Base-by-base conservation (phyloP, 371 early-diverging fungal genomes). In the Circinella umbellata region DNA sequence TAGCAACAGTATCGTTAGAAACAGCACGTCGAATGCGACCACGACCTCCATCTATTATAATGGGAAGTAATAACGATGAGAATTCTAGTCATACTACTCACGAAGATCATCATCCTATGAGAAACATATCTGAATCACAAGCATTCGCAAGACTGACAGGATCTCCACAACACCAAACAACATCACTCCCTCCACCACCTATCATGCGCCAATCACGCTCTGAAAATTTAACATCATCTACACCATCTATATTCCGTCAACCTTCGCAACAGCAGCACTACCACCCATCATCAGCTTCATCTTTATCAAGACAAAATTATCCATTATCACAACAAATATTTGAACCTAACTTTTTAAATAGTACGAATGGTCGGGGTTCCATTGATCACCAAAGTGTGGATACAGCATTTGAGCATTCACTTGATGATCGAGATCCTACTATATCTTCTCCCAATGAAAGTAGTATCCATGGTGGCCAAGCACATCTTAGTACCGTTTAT, bases 1-100 rank as follows among this genome's bases (percentile, higher is more conserved):
- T 91, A 57, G 84, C 88, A 27, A 91, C 91, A 0, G 81, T 91
- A 10, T 82, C 89, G 0, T 71, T 91, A 34, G 86, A 88, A 69
- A 80, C 80, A 11, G 91, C 91, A 2, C 86, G 86, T 42, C 78
- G 85, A 53, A 77, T 88, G 85, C 76, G 83, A 11, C 91, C 91
- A 20, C 81, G 91, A 5, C 90, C 91, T 18, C 90, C 91, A 36
- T 88, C 87, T 0, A 74, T 78, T 48, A 62, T 85, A 7, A 74
- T 82, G 54, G 55, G 73, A 35, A 68, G 48, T 39, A 73, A 78
- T 9, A 63, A 73, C 46, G 65, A 69, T 36, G 36, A 18, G 10
- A 37, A 11, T 11, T 1, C 11, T 3, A 42, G 42, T 42, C 9
- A 42, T 9, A 11, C 42, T 42, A 27, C 27, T 27, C 27, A 27